phyloP scores from a whole-genome alignment of 306 rosid genomes.

The Gillenia trifoliata region DNA sequence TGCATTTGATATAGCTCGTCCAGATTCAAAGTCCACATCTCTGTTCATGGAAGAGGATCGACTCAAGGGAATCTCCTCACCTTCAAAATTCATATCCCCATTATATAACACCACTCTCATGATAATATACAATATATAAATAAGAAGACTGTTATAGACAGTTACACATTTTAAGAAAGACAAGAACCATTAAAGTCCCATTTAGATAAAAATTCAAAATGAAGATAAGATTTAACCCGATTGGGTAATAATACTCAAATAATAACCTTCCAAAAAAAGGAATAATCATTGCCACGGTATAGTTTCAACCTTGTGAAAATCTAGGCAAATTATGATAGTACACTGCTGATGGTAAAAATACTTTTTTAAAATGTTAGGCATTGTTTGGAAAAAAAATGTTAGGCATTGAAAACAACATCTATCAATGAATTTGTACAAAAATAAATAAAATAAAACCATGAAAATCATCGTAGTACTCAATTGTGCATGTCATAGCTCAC shows the following conservation, averaged over 20 bases:
- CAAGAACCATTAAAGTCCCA: background rate
- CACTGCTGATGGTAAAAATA: background rate
- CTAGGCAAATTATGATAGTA: background rate
- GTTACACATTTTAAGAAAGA: background rate
- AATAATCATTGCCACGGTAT: background rate
- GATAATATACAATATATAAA: slow-evolving; percentile 17
- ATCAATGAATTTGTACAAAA: background rate
- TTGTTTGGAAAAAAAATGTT: too few species aligned
- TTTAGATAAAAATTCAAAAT: background rate
- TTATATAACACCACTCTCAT: background rate
- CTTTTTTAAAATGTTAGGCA: background rate
- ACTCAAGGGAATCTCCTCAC: slow-evolving; percentile 62
- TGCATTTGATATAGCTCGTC: slow-evolving; percentile 43
- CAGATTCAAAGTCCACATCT: slow-evolving; percentile 69
- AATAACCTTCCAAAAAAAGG: background rate
- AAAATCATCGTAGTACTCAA: slow-evolving; percentile 12
- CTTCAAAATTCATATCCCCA: slow-evolving; percentile 36
- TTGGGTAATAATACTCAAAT: background rate
- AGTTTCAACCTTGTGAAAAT: background rate
- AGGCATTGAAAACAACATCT: background rate
- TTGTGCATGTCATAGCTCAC: slow-evolving; percentile 43
- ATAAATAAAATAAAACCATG: background rate
- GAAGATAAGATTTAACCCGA: background rate
- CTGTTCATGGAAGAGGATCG: slow-evolving; percentile 66
- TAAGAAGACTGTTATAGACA: background rate